Evolutionary conservation across 148 eudicot genomes (phyloP).

Genomic region (Silene conica): DNA sequence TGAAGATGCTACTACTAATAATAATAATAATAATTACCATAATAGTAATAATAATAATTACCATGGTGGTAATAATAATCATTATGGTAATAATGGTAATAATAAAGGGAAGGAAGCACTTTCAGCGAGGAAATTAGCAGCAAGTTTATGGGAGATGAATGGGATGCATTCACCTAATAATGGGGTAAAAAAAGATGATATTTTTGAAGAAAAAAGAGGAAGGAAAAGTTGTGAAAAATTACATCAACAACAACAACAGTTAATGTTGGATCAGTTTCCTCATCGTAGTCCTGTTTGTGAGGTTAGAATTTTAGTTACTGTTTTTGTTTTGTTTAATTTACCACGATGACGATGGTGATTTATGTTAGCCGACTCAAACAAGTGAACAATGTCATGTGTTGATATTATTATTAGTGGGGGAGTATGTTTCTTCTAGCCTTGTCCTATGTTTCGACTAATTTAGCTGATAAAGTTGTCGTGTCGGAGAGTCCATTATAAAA

Average conservation of each 20-base stretch:
- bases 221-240: slow-evolving; percentile 23
- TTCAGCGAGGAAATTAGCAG: slow-evolving; percentile 74
- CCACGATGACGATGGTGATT: neutral
- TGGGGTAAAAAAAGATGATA: slow-evolving; percentile 18
- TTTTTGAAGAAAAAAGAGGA: slow-evolving; percentile 23
- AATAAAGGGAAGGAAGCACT: slow-evolving; percentile 47
- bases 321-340: neutral
- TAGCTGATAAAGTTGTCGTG: neutral
- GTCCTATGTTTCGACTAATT: too few species aligned
- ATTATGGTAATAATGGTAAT: slow-evolving; percentile 14
- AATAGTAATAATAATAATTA: neutral
- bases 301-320: slow-evolving; percentile 20
- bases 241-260: slow-evolving; percentile 25
- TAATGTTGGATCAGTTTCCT: slow-evolving; percentile 33
- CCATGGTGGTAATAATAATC: slow-evolving; percentile 13
- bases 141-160: slow-evolving; percentile 75
- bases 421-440: neutral
- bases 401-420: neutral
- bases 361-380: slow-evolving; percentile 2
- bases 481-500: neutral
- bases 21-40: slow-evolving; percentile 2
- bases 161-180: slow-evolving; percentile 38
- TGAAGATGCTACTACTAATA: slow-evolving; percentile 23
- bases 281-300: slow-evolving; percentile 38
- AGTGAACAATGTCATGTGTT: neutral